These are phyloP conservation scores for Purpureocillium lavendulum DNA, from an alignment of 2,329 filamentous ascomycete genomes.

Conservation along the genomic window DNA sequence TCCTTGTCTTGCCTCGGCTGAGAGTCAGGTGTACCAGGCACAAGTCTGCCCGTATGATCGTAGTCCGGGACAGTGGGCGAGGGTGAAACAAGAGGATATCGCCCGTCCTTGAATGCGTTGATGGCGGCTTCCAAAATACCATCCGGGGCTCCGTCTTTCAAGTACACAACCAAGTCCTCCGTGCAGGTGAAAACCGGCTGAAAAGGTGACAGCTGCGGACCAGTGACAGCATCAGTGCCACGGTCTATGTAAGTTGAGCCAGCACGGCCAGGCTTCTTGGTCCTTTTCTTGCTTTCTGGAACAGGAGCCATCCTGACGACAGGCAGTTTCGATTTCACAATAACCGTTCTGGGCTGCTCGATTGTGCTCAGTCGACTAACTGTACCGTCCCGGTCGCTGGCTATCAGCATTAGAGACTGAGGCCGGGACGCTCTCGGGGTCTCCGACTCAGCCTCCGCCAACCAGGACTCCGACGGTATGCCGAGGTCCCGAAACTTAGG, in stretches of 20 bases:
- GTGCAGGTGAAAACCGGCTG: constrained; percentile 40
- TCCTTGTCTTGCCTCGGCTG: neutral
- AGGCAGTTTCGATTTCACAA: constrained; percentile 19
- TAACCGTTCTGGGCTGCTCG: constrained; percentile 20
- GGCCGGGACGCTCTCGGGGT: constrained; percentile 9
- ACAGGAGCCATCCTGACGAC: constrained; percentile 20
- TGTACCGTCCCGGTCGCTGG: constrained; percentile 11
- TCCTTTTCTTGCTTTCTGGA: constrained; percentile 18
- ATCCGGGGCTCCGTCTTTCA: constrained; percentile 36
- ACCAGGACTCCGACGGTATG: constrained; percentile 13
- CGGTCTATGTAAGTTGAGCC: constrained; percentile 27
- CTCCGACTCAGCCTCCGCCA: constrained; percentile 12
- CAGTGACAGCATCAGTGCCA: constrained; percentile 27
- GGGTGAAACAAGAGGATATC: constrained; percentile 15
- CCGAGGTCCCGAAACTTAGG: constrained; percentile 23
- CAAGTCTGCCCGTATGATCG: constrained; percentile 10
- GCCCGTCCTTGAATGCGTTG: constrained; percentile 28
- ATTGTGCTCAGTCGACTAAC: constrained; percentile 15
- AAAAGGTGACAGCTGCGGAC: constrained; percentile 15
- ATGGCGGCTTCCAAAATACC: constrained; percentile 37
- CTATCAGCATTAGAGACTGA: constrained; percentile 17
- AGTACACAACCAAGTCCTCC: constrained; percentile 49
- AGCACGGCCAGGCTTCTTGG: constrained; percentile 16
- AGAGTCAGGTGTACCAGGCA: constrained; percentile 16
- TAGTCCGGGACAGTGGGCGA: constrained; percentile 12